Base-by-base conservation (phyloP, 2,329 filamentous ascomycete species). In the Lasiodiplodia hormozganensis region DNA sequence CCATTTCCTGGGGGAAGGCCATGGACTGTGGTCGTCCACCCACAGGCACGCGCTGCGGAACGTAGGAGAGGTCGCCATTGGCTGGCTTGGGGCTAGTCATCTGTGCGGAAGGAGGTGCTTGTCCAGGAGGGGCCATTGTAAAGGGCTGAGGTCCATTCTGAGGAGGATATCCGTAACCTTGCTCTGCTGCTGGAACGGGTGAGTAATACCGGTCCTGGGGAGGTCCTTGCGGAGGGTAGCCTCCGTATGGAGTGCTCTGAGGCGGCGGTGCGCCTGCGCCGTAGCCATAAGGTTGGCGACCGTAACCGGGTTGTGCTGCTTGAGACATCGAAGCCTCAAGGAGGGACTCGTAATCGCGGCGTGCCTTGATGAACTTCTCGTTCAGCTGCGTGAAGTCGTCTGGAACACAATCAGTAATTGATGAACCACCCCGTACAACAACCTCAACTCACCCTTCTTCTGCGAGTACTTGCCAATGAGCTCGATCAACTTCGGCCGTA, bases 351-450 rank as follows among this genome's bases (percentile, higher is more conserved):
- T 99, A 99, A 81, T 99, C 96, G 74, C 95, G 89, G 72, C 96
- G 90, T 56, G 96, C 96, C 82, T 99, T 99, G 85, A 99, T 98
- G 80, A 99, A 99, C 82, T 98, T 98, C 80, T 99, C 96, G 76
- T 99, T 99, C 71, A 99, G 85, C 78, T 98, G 95, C 2, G 96
- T 97, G 77, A 99, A 98, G 79, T 99, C 96, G 81, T 99, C 96
- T 97, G 72, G 6, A 23, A 3, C 64, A 36, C 73, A 3, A 82
- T 79, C 65, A 72, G 67, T 53, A 64, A 68, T 75, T 68, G 74
- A 68, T 12, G 31, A 62, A 57, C 52, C 34, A 51, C 58, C 7
- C 65, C 11, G 36, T 6, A 11, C 56, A 25, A 14, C 8, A 67
- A 4, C 5, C 10, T 60, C 16, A n/a, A 60, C 78, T 73, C 82